Conservation (phyloP, 2,329 filamentous ascomycete genomes). For the Pestalotiopsis sp. region DNA sequence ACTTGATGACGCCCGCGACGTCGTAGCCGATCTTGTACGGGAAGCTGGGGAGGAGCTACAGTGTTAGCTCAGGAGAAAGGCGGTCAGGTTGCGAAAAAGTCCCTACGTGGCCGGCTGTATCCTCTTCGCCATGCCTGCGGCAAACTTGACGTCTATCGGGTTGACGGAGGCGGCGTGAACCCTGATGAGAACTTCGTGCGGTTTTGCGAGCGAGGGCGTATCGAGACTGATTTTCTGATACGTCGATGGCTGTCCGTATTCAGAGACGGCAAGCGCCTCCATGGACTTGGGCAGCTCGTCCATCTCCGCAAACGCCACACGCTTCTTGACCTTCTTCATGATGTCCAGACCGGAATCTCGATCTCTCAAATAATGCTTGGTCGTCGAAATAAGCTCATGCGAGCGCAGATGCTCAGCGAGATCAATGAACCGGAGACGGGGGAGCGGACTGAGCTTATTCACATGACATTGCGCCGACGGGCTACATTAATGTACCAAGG, state of each 20-base stretch:
- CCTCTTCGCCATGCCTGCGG: not conserved
- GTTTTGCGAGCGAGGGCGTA: not conserved
- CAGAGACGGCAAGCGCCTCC: not conserved
- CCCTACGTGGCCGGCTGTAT: not conserved
- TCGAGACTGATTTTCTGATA: not conserved
- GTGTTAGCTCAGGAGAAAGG: not conserved
- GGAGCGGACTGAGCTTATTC: too few relatives aligned
- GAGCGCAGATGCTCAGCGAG: too few relatives aligned
- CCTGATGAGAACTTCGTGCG: not conserved
- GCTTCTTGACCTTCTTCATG: too few relatives aligned
- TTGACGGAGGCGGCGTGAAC: not conserved
- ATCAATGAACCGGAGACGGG: too few relatives aligned
- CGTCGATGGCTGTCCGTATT: not conserved
- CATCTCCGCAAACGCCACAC: not conserved
- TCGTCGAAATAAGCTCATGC: too few relatives aligned
- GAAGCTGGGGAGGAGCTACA: not conserved
- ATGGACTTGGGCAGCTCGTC: not conserved
- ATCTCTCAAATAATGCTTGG: too few relatives aligned
- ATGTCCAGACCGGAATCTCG: too few relatives aligned
- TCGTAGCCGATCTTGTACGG: not conserved
- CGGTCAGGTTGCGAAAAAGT: not conserved
- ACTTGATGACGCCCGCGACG: not conserved
- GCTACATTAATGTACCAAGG: too few relatives aligned
- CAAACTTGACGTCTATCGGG: not conserved
- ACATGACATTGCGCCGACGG: too few relatives aligned